Percentiles rank a stretch among this genome's conserved stretches.
Conservation (phyloP, 768 basidiomycete species). For the Tylopilus plumbeoviolaceoides region DNA sequence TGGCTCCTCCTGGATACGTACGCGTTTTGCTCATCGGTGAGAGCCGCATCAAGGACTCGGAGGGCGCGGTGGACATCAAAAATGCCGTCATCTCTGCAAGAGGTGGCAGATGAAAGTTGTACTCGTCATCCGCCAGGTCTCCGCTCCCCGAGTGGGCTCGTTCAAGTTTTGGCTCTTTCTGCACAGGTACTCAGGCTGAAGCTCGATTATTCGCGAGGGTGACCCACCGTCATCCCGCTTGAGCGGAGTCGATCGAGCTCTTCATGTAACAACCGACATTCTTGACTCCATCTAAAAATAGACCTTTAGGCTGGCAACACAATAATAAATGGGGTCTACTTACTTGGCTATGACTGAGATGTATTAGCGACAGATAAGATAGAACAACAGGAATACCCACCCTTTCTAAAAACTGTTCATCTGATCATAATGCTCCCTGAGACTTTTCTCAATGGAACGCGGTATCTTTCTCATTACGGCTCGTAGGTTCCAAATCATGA, state of each 20-base stretch:
- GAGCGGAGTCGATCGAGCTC: conserved; percentile 23
- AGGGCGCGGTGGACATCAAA: conserved; percentile 25
- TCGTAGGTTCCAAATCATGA: conserved; percentile 37
- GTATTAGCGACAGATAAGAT: conserved; percentile 18
- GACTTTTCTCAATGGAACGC: conserved; percentile 49
- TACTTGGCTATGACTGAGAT: conserved; percentile 31
- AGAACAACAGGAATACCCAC: conserved; percentile 23
- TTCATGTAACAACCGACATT: conserved; percentile 28
- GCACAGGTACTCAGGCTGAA: conserved; percentile 25
- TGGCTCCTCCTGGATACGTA: conserved; percentile 22
- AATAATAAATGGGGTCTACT: conserved; percentile 16
- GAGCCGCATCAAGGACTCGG: conserved; percentile 29
- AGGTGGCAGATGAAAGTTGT: conserved; percentile 30
- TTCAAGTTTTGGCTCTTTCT: conserved; percentile 23
- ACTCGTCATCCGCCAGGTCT: conserved; percentile 25
- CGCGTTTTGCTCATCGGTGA: conserved; percentile 24
- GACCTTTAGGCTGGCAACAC: conserved; percentile 5
- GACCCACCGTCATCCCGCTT: conserved; percentile 6
- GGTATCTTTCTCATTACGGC: conserved; percentile 48
- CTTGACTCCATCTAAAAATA: conserved; percentile 19
- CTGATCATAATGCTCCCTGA: conserved; percentile 49
- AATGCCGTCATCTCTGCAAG: conserved; percentile 25
- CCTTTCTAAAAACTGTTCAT: conserved; percentile 41
- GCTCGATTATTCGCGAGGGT: conserved; percentile 16
- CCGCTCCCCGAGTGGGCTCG: conserved; percentile 13